Evolutionary conservation across 306 rosid genomes (phyloP), one percentile per base, ranked within the genome.

Genomic region (Castanea crenata): DNA sequence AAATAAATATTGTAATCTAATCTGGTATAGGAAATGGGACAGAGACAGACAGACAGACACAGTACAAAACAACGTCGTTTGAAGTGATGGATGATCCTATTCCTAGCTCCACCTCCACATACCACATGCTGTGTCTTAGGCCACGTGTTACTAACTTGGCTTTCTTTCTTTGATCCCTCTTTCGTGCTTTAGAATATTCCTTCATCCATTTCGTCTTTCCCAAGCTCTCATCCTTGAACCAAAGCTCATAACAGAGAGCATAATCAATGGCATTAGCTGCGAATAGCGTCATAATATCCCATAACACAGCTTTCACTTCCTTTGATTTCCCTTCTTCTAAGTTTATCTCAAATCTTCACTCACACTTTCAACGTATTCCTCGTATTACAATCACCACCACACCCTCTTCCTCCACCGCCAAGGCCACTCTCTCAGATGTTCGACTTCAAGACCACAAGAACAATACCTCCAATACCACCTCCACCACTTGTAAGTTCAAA

Each of bases 351-450:
- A 58, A 27, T 59, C 79, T 56, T 69, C 73, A 35, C 1, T 82
- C 44, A 34, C 13, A 49, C n/a, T 73, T 82, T 25, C 84, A 71
- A 6, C 76, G 77, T 32, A 51, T 11, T 44, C 83, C 77, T 69
- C 79, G 80, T 35, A 34, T 21, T 27, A 12, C 62, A n/a, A 13
- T 19, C 58, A 4, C 46, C 16, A 16, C 78, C 46, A 11, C 46
- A 25, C 62, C 81, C 62, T 55, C 82, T 54, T 76, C 83, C 34
- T 89, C 83, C 18, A 31, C 71, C 19, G 68, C 83, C 67, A 80
- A 83, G 71, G 77, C 83, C 56, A n/a, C 73, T 21, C 64, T 80
- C 13, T 80, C 92, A 23, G 90, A 86, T 67, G 49, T 77, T 71
- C 83, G 78, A n/a, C 67, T 41, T 78, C 82, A 56, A 44, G 83